A percentile compares a stretch with the other conserved stretches of the same genome.
Evolutionary conservation across 441 rosid genomes (phyloP).

Genomic region (Gossypium trilobum): DNA sequence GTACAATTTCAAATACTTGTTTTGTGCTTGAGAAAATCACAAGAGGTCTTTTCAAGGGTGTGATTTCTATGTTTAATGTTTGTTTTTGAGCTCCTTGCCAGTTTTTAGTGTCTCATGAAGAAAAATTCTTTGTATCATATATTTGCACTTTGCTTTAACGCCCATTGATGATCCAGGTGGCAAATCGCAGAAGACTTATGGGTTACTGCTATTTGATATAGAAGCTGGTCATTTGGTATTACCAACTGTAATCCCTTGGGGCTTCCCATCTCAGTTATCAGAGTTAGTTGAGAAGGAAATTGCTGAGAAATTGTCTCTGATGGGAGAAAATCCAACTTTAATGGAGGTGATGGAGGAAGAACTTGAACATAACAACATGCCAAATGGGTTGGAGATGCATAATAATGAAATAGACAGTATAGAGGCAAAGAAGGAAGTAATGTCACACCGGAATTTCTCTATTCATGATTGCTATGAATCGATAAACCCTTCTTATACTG

Average conservation of each 20-base stretch:
- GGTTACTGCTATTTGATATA: slow-evolving; percentile 40
- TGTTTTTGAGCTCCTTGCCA: neutral
- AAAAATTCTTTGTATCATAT: neutral
- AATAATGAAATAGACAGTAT: slow-evolving; percentile 30
- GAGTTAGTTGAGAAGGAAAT: slow-evolving; percentile 72
- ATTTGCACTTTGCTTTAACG: slow-evolving; percentile 6
- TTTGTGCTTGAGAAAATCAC: neutral
- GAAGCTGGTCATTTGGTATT: slow-evolving; percentile 50
- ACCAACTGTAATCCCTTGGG: slow-evolving; percentile 61
- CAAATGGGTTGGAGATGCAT: slow-evolving; percentile 25
- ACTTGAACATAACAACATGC: slow-evolving; percentile 29
- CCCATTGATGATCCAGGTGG: slow-evolving; percentile 32
- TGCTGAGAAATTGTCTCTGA: slow-evolving; percentile 31
- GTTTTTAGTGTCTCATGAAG: neutral
- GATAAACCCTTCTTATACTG: slow-evolving; percentile 25
- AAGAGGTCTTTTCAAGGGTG: neutral
- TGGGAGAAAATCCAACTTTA: slow-evolving; percentile 33
- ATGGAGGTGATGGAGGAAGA: slow-evolving; percentile 34
- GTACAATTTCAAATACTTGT: neutral
- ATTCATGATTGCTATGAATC: slow-evolving; percentile 37
- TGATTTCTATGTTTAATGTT: neutral
- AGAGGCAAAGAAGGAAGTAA: slow-evolving; percentile 70
- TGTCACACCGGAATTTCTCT: slow-evolving; percentile 52
- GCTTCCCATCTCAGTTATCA: slow-evolving; percentile 65
- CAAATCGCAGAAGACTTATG: slow-evolving; percentile 19